These are phyloP conservation scores for Clitopilus hobsonii DNA, from an alignment of 768 basidiomycete genomes.

Conservation along the genomic window DNA sequence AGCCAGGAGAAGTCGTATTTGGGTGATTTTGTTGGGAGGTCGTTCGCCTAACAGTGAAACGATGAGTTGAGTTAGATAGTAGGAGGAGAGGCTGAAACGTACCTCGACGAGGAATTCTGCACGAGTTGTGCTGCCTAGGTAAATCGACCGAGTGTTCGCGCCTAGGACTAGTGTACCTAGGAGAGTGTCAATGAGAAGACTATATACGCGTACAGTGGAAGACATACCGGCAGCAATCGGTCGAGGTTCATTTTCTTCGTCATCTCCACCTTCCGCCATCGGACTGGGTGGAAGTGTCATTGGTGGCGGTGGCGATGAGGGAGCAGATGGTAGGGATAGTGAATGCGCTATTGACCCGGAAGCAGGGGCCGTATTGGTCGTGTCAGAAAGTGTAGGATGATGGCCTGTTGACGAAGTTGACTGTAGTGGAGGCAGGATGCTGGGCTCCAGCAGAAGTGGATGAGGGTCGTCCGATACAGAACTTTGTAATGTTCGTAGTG, in stretches of 20 bases:
- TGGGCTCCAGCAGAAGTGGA: conserved; percentile 32
- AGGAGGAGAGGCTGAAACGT: too few relatives aligned
- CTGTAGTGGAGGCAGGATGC: neutral
- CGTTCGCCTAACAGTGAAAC: neutral
- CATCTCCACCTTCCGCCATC: neutral
- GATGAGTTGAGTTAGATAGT: neutral
- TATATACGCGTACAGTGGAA: neutral
- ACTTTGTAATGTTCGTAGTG: conserved; percentile 45
- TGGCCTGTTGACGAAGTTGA: conserved; percentile 1
- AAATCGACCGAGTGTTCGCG: conserved; percentile 47
- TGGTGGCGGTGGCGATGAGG: neutral
- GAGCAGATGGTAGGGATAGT: too few relatives aligned
- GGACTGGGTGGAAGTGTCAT: neutral
- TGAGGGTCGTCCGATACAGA: conserved; percentile 44
- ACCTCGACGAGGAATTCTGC: conserved; percentile 46
- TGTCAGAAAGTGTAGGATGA: neutral
- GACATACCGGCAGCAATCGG: conserved; percentile 44
- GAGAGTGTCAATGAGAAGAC: neutral
- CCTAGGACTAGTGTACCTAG: conserved; percentile 56
- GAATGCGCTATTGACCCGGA: neutral
- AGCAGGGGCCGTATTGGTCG: neutral
- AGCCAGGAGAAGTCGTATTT: conserved; percentile 16
- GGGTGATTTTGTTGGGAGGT: neutral
- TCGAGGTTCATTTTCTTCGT: conserved; percentile 35
- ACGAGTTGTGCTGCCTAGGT: conserved; percentile 62